Conservation (phyloP, 2,329 filamentous ascomycete species). For the Hypoxylon sp. region DNA sequence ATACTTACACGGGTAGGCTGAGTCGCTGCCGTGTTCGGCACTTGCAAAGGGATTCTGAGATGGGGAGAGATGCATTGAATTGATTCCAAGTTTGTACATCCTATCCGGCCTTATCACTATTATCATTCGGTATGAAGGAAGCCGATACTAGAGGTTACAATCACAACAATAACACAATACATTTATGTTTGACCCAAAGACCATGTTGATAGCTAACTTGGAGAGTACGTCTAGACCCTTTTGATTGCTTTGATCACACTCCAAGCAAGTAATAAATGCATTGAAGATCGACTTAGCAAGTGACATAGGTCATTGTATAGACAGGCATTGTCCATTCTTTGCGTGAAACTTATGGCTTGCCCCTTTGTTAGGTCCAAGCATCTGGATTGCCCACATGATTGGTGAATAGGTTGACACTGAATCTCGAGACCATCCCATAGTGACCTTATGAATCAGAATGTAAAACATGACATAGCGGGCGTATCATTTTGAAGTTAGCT, state of each 20-base stretch:
- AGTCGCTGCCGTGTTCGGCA: conserved; percentile 8
- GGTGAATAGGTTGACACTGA: not conserved
- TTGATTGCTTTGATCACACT: not conserved
- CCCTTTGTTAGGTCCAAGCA: not conserved
- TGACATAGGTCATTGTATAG: conserved; percentile 2
- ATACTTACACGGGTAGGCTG: conserved; percentile 7
- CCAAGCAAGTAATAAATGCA: conserved; percentile 6
- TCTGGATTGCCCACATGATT: not conserved
- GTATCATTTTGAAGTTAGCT: not conserved
- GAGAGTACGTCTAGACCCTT: not conserved
- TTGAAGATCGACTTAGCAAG: conserved; percentile 16
- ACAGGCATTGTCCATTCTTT: conserved; percentile 8
- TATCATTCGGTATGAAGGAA: not conserved
- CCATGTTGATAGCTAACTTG: not conserved
- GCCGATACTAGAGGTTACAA: too few relatives aligned
- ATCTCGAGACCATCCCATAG: not conserved
- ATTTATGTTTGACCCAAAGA: not conserved
- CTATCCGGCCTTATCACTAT: conserved; percentile 16
- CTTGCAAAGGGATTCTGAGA: conserved; percentile 1
- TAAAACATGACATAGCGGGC: not conserved
- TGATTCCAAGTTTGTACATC: conserved; percentile 9
- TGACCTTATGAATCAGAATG: not conserved
- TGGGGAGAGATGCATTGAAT: conserved; percentile 12
- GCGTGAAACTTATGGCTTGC: not conserved
- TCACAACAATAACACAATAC: not conserved